A percentile compares a stretch with the other conserved stretches of the same genome.
Conservation (phyloP, 1,139 yeast species). For the Groenewaldozyma sp. region DNA sequence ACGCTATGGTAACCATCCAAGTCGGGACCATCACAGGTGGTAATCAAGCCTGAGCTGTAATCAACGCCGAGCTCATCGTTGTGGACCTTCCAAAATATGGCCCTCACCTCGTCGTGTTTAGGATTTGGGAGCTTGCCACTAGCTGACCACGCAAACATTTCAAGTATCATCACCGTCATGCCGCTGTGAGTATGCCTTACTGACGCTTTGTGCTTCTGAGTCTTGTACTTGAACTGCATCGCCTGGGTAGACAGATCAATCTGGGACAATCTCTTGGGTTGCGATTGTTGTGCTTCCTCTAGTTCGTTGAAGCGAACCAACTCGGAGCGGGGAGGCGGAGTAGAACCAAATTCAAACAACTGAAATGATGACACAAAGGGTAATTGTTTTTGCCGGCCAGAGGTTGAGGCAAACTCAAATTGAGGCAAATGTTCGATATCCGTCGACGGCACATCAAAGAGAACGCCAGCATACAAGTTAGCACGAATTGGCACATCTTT, state of each 20-base stretch:
- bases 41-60: conserved; percentile 17
- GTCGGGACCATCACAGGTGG: not conserved
- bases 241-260: conserved; percentile 14
- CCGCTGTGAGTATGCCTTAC: conserved; percentile 14
- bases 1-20: conserved; percentile 12
- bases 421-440: conserved; percentile 18
- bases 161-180: conserved; percentile 52
- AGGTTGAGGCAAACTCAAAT: conserved; percentile 15
- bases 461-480: conserved; percentile 57
- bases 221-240: conserved; percentile 13
- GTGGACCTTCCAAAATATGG: conserved; percentile 51
- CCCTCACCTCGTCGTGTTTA: conserved; percentile 42
- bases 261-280: conserved; percentile 9
- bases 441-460: conserved; percentile 35
- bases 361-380: not conserved
- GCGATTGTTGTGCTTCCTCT: not conserved
- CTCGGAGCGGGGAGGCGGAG: conserved; percentile 34
- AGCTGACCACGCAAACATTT: conserved; percentile 54
- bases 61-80: conserved; percentile 14
- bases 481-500: conserved; percentile 48
- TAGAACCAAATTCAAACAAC: conserved; percentile 8
- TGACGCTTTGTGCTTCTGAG: conserved; percentile 12
- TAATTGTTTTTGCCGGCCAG: not conserved
- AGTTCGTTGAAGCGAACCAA: conserved; percentile 19
- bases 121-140: conserved; percentile 58